A percentile compares a stretch with the other conserved stretches of the same genome.
These are phyloP conservation scores for Hypoxylon sp. DNA, from an alignment of 2,329 filamentous ascomycete species.

Conservation along the genomic window DNA sequence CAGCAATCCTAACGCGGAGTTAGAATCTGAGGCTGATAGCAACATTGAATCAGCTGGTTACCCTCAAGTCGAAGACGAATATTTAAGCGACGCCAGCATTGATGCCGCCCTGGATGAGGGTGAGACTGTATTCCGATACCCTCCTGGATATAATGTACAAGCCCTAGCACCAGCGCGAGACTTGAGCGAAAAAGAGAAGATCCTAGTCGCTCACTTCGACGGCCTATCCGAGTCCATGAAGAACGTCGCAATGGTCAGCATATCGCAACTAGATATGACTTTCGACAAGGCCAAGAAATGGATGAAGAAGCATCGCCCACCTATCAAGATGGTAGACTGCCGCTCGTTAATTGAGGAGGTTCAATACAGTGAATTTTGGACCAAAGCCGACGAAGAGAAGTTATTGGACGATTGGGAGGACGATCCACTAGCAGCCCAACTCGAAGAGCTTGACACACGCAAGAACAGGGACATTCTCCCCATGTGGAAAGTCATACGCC, in stretches of 20 bases:
- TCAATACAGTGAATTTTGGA: neutral
- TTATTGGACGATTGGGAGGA: neutral
- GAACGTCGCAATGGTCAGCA: neutral
- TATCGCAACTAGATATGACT: neutral
- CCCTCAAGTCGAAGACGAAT: no score
- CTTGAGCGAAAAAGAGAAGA: neutral
- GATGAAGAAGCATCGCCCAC: neutral
- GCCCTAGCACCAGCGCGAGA: neutral
- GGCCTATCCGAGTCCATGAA: neutral
- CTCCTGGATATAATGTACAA: no score
- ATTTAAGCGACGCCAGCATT: no score
- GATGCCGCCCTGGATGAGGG: no score
- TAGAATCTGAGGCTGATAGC: no score
- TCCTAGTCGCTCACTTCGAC: slow-evolving; percentile 1
- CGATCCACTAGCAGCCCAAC: neutral
- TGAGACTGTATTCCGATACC: no score
- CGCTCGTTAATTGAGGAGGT: neutral
- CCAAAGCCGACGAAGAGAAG: neutral
- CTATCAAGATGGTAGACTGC: neutral
- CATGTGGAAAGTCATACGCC: slow-evolving; percentile 4
- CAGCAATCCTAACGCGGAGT: no score
- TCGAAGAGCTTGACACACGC: neutral
- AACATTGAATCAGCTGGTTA: no score
- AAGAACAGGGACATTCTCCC: slow-evolving; percentile 3
- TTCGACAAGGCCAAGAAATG: neutral